A percentile compares a stretch with the other conserved stretches of the same genome.
phyloP scores from a whole-genome alignment of 768 basidiomycete species.

The Phaffia tasmanica region DNA sequence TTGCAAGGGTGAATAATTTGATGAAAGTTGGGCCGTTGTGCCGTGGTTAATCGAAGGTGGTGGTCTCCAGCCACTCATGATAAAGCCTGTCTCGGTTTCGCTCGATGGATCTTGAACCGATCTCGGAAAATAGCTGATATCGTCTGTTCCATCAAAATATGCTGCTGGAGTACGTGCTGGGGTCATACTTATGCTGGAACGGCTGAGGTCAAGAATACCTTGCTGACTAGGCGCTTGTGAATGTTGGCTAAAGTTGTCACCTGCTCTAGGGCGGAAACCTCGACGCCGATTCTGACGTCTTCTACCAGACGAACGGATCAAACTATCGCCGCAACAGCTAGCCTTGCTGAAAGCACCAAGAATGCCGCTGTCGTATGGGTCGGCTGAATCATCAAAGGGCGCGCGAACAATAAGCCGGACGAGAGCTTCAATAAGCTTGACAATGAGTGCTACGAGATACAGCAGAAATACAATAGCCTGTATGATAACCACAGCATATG shows the following conservation, averaged over 20 bases:
- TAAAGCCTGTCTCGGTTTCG: constrained; percentile 59
- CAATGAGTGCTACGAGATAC: constrained; percentile 65
- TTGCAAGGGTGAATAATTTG: no score
- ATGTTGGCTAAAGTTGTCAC: constrained; percentile 25
- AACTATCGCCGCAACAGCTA: constrained; percentile 21
- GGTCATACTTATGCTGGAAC: constrained; percentile 1
- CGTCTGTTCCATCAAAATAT: not conserved
- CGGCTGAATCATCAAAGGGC: constrained; percentile 72
- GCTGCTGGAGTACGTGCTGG: not conserved
- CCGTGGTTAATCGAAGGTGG: constrained; percentile 7
- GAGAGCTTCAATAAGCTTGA: constrained; percentile 74
- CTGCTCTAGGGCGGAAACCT: not conserved
- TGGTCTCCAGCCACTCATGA: constrained; percentile 91
- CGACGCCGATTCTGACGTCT: constrained; percentile 41
- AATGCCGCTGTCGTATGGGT: constrained; percentile 73
- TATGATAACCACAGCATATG: constrained; percentile 81
- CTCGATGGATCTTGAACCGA: constrained; percentile 28
- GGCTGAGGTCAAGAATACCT: constrained; percentile 23
- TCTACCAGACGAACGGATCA: constrained; percentile 54
- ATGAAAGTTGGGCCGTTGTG: not conserved
- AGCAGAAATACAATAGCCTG: constrained; percentile 66
- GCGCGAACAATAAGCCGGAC: constrained; percentile 64
- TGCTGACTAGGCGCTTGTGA: constrained; percentile 30
- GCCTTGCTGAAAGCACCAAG: constrained; percentile 57
- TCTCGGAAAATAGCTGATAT: constrained; percentile 18